Evolutionary conservation across 352 stramenopile genomes (phyloP), one percentile per base, ranked within the genome.

Genomic region (Phytophthora citrophthora): DNA sequence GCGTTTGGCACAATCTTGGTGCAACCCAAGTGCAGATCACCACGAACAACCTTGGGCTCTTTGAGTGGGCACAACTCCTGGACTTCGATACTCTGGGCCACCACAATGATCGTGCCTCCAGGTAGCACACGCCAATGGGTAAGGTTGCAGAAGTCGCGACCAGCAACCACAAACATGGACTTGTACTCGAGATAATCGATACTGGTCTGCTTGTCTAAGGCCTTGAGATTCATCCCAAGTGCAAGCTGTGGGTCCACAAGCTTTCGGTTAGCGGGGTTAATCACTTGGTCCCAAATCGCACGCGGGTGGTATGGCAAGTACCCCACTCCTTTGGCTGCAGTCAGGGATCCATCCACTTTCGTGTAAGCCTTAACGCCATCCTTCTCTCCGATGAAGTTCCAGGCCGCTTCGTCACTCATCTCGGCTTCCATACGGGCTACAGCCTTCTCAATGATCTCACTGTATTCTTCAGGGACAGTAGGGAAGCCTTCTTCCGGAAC

Each of bases 101-200:
- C 75, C n/a, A 91, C 54, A 47, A 93, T 67, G 51, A 89, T 91
- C 24, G 80, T 88, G 8, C 77, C 79, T n/a, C 76, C 74, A 12
- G 79, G 54, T 1, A 91, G 51, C 38, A 89, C 77, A 5, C 84
- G 84, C 80, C 81, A 93, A 66, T 93, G 84, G 13, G 78, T 70
- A 15, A 91, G 66, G 23, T 79, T 91, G 54, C 76, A 83, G 55
- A 93, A 93, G 48, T 93, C 84, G 12, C 84, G 81, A 1, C 84
- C 84, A 6, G 82, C 78, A 18, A 93, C 81, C 15, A 91, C 72
- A 45, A 93, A 88, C 39, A 91, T 82, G 6, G 82, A 77, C 49
- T 93, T 93, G 81, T 84, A 91, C 70, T 90, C 80, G n/a, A 87
- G 66, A 45, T 91, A 88, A 48, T 89, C 82, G 52, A 91, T 79